Evolutionary conservation across 192 early-diverging fungal species (phyloP).

Genomic region (Coemansia sp.): DNA sequence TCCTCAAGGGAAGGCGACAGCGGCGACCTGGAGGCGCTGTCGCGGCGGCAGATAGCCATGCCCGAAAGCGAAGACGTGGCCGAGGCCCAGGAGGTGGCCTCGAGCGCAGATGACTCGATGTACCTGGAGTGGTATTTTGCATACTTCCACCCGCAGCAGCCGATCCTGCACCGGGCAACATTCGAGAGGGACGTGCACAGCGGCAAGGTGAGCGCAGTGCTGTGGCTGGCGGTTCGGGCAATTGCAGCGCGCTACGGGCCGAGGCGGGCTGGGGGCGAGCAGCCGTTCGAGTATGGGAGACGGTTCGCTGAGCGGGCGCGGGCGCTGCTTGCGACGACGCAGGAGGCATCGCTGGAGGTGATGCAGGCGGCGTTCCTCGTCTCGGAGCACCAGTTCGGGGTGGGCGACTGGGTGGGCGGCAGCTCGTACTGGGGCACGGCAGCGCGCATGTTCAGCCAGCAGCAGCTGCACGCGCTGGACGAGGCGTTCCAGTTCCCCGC

Average conservation of each 20-base stretch:
- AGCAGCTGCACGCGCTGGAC: slow-evolving; percentile 52
- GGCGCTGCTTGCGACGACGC: slow-evolving; percentile 31
- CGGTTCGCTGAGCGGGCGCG: slow-evolving; percentile 29
- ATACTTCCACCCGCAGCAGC: slow-evolving; percentile 50
- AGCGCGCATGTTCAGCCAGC: slow-evolving; percentile 53
- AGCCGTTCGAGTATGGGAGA: slow-evolving; percentile 35
- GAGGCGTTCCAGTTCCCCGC: slow-evolving; percentile 54
- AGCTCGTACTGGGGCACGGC: slow-evolving; percentile 54
- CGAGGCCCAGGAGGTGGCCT: neutral
- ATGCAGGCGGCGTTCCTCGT: slow-evolving; percentile 52
- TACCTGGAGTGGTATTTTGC: slow-evolving; percentile 38
- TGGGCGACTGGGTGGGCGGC: slow-evolving; percentile 50
- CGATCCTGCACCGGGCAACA: slow-evolving; percentile 49
- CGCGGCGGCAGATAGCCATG: slow-evolving; percentile 50
- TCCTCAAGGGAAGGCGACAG: slow-evolving; percentile 15
- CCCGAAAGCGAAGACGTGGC: slow-evolving; percentile 21
- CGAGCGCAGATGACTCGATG: slow-evolving; percentile 1
- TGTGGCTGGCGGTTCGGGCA: slow-evolving; percentile 49
- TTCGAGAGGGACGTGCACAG: slow-evolving; percentile 40
- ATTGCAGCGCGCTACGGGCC: slow-evolving; percentile 50
- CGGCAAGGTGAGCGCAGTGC: slow-evolving; percentile 34
- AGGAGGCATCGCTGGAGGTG: slow-evolving; percentile 27
- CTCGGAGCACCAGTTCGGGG: slow-evolving; percentile 45
- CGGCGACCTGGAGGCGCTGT: slow-evolving; percentile 35
- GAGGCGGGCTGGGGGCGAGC: neutral